Evolutionary conservation across 139 green algal species (phyloP), one percentile per base, ranked within the genome.

Genomic region (Tetradesmus lagerheimii): DNA sequence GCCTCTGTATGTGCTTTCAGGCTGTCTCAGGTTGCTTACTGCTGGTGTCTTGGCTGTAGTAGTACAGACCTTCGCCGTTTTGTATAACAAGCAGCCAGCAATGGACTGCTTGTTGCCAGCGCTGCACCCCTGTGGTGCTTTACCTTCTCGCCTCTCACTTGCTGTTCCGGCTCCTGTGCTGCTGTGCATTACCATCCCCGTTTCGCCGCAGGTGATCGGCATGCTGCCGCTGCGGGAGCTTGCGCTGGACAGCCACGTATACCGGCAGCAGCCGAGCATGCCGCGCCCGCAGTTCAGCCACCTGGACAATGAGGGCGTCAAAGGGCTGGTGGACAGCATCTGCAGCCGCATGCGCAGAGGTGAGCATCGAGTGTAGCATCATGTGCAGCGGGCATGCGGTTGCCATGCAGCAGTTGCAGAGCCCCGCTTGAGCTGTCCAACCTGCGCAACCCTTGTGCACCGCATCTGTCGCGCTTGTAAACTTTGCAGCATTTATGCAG

Each of bases 221-320:
- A 91, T 94, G 91, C 91, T 96, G 77, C 92, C 92, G 8, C 81
- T 97, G 84, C 80, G 88, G 4, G 93, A 96, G 88, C 87, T 97
- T 84, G 83, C 91, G 0, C 89, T 97, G n/a, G 91, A 96, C 92
- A 94, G 91, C 82, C 93, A 92, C 83, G 90, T 94, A 23, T 95
- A 96, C 91, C 93, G 94, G 91, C 92, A 95, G 93, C 92, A 95
- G 91, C 93, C 92, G 0, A 94, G 92, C 25, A 89, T 95, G 35
- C 93, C 82, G 31, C 95, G 92, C 83, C 92, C 90, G 50, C 91
- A 90, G 83, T 95, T 93, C 82, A 95, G 92, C 88, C 94, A 97
- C 84, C 74, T 97, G 12, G 94, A 96, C 91, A 96, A 96, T 38
- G 93, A 95, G 64, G 94, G 94, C 31, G 93, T 96, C 8, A 95